Conservation (phyloP, 179 eudicot genomes). For the Corrigiola litoralis region DNA sequence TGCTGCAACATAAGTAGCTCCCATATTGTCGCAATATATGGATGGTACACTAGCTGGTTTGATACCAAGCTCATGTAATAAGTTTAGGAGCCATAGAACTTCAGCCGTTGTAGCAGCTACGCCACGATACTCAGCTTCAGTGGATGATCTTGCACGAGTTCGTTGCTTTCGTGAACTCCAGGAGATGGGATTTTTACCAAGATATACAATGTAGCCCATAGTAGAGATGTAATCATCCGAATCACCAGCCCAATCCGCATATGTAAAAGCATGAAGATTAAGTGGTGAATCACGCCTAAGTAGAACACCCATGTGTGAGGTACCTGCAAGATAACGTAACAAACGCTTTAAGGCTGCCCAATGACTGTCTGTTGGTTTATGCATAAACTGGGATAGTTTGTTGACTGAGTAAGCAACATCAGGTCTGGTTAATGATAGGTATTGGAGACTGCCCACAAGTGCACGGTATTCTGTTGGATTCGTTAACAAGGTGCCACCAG, state of each 20-base stretch:
- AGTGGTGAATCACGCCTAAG: neutral
- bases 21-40: neutral
- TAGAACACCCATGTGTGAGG: neutral
- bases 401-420: conserved; percentile 12
- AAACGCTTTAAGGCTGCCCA: neutral
- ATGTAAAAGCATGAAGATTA: neutral
- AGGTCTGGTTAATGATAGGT: conserved; percentile 1
- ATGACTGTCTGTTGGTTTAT: neutral
- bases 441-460: neutral
- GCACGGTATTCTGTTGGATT: neutral
- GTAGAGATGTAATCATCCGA: too few species aligned
- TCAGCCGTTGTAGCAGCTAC: neutral
- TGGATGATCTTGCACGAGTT: too few species aligned
- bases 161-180: too few species aligned
- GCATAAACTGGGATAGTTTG: conserved; percentile 1
- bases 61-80: neutral
- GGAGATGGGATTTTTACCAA: too few species aligned
- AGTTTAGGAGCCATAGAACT: neutral
- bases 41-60: neutral
- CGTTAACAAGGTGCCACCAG: too few species aligned
- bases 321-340: neutral
- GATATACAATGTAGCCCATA: too few species aligned
- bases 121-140: neutral
- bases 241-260: too few species aligned
- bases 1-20: neutral